Base-by-base conservation (phyloP, 2,329 filamentous ascomycete genomes). In the Bisporella sp. region DNA sequence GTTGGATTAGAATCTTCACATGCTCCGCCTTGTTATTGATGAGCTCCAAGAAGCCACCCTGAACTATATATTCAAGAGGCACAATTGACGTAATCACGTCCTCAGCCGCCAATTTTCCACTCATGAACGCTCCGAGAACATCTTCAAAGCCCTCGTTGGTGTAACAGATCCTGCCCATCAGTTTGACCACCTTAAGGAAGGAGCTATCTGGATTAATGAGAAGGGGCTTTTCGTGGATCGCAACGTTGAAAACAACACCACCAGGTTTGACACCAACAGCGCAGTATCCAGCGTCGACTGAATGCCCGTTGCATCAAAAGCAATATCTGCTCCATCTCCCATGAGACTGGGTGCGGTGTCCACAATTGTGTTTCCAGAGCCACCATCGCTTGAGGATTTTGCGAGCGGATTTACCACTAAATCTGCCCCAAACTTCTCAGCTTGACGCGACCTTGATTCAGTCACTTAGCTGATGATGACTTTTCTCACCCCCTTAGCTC, bases 251-350 rank as follows among this genome's bases (percentile, higher is more conserved):
- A 0, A 85, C 71, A 0, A 76, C 78, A 0, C 81, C 82, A 35
- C 75, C 69, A 0, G 72, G 69, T 45, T n/a, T n/a, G n/a, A 81
- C 0, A 75, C 71, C 21, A 71, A 64, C 40, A 73, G 78, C 57
- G 66, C 78, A 57, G 53, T 61, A 12, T 53, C 55, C 28, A 60
- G 46, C n/a, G 69, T 76, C 1, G 68, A 68, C n/a, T 75, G 71
- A 21, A 83, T 77, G 5, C 81, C 81, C 0, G 81, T 79, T 32
- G 79, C 80, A 54, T 85, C 81, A 54, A 84, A 82, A 0, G 78
- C 75, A 2, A 84, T 69, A 58, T 82, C 76, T 1, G 75, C 77
- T 0, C 81, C 81, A 1, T 68, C 66, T 3, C 70, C 69, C 5
- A 73, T 79, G 37, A 82, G 58, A 21, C 73, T 68, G 44, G 69